Evolutionary conservation across 176 grass and related monocot species (phyloP).

Genomic region (Coix lacrymajobi): DNA sequence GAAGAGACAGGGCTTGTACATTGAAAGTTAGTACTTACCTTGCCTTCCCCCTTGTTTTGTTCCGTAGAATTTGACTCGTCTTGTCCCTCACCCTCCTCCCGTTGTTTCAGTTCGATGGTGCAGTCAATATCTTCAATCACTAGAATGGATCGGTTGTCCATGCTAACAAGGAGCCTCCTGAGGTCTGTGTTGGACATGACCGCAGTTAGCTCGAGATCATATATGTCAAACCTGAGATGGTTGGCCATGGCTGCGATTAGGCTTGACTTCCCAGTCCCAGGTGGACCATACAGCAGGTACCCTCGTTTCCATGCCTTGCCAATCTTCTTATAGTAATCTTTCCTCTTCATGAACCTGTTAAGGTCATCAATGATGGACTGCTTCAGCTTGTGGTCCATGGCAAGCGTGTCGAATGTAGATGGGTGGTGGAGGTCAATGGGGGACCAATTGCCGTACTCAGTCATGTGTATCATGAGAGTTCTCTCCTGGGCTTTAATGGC

Average conservation of each 20-base stretch:
- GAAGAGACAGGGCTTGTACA: neutral
- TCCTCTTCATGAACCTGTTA: constrained; percentile 59
- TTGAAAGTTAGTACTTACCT: constrained; percentile 26
- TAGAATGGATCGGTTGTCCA: constrained; percentile 60
- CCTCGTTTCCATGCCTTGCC: constrained; percentile 94
- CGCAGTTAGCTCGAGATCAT: constrained; percentile 75
- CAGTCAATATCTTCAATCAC: constrained; percentile 88
- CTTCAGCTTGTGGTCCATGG: constrained; percentile 63
- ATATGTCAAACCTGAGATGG: constrained; percentile 72
- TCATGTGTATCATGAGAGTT: constrained; percentile 52
- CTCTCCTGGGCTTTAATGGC: constrained; percentile 47
- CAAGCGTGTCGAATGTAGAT: constrained; percentile 65
- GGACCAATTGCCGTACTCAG: constrained; percentile 43
- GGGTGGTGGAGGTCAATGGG: constrained; percentile 73
- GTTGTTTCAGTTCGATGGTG: constrained; percentile 47
- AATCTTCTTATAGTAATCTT: constrained; percentile 79
- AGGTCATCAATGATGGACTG: constrained; percentile 64
- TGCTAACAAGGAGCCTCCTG: constrained; percentile 57
- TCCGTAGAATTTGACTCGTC: constrained; percentile 27
- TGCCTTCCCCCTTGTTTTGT: constrained; percentile 46
- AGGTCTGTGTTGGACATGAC: constrained; percentile 51
- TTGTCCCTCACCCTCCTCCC: constrained; percentile 22
- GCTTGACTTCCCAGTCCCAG: constrained; percentile 92
- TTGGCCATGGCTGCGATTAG: constrained; percentile 96
- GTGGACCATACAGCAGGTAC: constrained; percentile 78